Base-by-base conservation (phyloP, 495 filamentous ascomycete genomes). In the Halenospora varia region DNA sequence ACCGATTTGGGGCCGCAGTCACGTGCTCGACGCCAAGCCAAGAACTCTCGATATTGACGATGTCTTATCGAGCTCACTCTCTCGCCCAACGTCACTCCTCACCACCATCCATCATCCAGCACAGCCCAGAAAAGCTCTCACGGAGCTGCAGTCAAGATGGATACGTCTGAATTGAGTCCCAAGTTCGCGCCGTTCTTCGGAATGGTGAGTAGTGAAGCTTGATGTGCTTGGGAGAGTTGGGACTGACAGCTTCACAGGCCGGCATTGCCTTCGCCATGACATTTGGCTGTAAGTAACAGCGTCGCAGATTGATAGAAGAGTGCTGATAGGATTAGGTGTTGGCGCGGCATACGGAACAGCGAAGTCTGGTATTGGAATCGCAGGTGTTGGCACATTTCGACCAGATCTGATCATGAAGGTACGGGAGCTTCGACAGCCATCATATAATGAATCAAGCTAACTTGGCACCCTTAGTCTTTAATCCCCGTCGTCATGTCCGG, bases 401-500 rank as follows among this genome's bases (percentile, higher is more conserved):
- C 84, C 94, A 56, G 91, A 97, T 64, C 77, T 99, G 63, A 97
- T 97, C 71, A 99, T 99, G 94, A 99, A 97, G 87, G 91, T 84
- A 78, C 51, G 71, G 46, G 2, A 51, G 45, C 25, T 22, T 17
- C 11, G 23, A 17, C 18, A 49, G n/a, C n/a, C 25, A 53, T 40
- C 17, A 4, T 10, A 17, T 6, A 29, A 25, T 23, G 6, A 35
- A 17, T 22, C 10, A 20, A 48, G 40, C 67, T 71, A 62, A 69
- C 63, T 22, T 62, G 54, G 25, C 3, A 66, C 42, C 45, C 44
- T 53, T 62, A 92, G 91, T 96, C 89, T 48, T 78, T 96, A 39
- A 93, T 95, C 66, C 94, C 93, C 53, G 92, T 97, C 61, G 90
- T 99, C 77, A 99, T 99, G 94, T 95, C 94, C 68, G 94, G 94